phyloP scores from a whole-genome alignment of 371 early-diverging fungal species.

The Mucor ambiguus region DNA sequence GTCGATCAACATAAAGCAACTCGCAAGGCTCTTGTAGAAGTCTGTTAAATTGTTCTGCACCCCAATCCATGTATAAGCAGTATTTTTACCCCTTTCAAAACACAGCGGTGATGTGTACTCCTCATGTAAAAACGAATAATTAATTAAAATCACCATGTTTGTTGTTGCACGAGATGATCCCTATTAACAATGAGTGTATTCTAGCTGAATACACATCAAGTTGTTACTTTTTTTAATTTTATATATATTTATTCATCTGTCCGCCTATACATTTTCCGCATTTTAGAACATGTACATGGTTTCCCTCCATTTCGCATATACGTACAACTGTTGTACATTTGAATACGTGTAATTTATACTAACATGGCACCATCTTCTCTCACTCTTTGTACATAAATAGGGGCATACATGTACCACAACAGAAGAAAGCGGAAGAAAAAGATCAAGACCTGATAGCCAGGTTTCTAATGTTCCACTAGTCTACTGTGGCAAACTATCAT shows the following conservation, averaged over 20 bases:
- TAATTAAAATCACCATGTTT: conserved; percentile 5
- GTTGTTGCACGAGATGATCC: conserved; percentile 17
- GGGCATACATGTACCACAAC: not conserved
- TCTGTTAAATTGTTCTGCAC: too few species aligned
- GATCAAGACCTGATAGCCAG: not conserved
- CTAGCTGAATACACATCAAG: too few species aligned
- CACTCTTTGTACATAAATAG: too few species aligned
- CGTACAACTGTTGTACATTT: not conserved
- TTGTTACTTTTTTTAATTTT: conserved; percentile 3
- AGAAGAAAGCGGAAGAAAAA: not conserved
- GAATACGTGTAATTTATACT: not conserved
- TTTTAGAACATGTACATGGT: not conserved
- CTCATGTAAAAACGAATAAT: not conserved
- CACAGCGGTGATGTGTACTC: not conserved
- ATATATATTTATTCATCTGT: not conserved
- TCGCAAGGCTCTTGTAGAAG: too few species aligned
- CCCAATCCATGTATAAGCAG: not conserved
- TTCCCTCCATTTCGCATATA: conserved; percentile 1
- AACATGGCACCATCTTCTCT: too few species aligned
- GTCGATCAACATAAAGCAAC: too few species aligned
- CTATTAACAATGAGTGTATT: not conserved
- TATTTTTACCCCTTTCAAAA: not conserved
- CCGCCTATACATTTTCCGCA: not conserved
- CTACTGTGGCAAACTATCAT: not conserved
- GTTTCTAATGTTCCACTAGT: not conserved